Percentiles rank a stretch among this genome's conserved stretches.
phyloP scores from a whole-genome alignment of 2,329 filamentous ascomycete genomes.

The Fusarium vanettenii region DNA sequence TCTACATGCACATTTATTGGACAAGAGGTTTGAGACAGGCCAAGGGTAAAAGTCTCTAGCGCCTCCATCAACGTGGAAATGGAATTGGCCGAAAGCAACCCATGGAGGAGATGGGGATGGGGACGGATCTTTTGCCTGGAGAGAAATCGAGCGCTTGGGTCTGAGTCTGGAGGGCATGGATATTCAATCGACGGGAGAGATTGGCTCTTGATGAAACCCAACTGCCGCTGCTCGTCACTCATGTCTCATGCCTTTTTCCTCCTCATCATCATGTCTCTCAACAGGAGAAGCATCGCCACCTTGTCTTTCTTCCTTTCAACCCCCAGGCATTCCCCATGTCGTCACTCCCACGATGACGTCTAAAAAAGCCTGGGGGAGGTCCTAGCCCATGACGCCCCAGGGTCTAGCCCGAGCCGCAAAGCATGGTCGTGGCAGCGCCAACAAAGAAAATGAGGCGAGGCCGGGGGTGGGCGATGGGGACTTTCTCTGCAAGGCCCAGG shows the following conservation, averaged over 20 bases:
- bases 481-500: background rate
- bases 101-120: background rate
- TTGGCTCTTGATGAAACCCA: slow-evolving; percentile 5
- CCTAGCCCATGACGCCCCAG: slow-evolving; percentile 22
- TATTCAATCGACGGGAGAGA: slow-evolving; percentile 1
- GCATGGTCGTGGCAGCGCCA: background rate
- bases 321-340: background rate
- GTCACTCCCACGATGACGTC: slow-evolving; percentile 34
- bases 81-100: background rate
- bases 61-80: slow-evolving; percentile 21
- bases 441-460: background rate
- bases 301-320: background rate
- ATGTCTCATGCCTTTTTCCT: slow-evolving; percentile 15
- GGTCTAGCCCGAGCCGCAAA: slow-evolving; percentile 23
- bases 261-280: background rate
- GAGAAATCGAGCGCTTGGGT: background rate
- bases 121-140: slow-evolving; percentile 5
- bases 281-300: slow-evolving; percentile 1
- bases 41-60: slow-evolving; percentile 5
- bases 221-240: slow-evolving; percentile 1
- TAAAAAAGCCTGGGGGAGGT: background rate
- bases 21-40: background rate
- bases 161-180: slow-evolving; percentile 15
- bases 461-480: background rate
- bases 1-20: background rate